phyloP scores from a whole-genome alignment of 1,284 basidiomycete genomes.

The Coriolopsis trogii region DNA sequence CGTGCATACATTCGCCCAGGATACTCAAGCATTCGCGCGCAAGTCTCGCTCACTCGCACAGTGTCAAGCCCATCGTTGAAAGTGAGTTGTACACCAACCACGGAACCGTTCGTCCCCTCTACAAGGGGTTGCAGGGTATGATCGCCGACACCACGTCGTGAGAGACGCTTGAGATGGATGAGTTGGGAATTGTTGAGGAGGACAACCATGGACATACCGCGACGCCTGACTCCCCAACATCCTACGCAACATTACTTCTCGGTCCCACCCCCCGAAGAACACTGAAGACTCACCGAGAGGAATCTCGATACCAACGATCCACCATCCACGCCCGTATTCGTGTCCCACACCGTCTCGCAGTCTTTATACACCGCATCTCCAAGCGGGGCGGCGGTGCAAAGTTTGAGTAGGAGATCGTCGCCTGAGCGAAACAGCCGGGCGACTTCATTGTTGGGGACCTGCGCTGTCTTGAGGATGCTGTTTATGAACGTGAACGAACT shows the following conservation, averaged over 20 bases:
- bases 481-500: conserved; percentile 42
- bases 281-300: neutral
- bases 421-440: conserved; percentile 41
- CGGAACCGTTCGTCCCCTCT: conserved; percentile 11
- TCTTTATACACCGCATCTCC: conserved; percentile 21
- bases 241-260: neutral
- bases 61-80: conserved; percentile 21
- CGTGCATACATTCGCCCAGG: conserved; percentile 44
- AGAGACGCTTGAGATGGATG: neutral
- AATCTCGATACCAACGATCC: conserved; percentile 12
- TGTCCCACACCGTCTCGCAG: conserved; percentile 31
- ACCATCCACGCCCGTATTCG: conserved; percentile 2
- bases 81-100: conserved; percentile 26
- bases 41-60: conserved; percentile 38
- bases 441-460: conserved; percentile 42
- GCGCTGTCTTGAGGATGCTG: conserved; percentile 40
- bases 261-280: neutral
- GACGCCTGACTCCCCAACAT: conserved; percentile 1
- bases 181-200: neutral
- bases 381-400: conserved; percentile 52
- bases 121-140: conserved; percentile 5
- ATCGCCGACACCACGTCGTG: conserved; percentile 1
- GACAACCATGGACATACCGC: neutral
- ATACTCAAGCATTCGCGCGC: conserved; percentile 47
- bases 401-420: conserved; percentile 39